phyloP scores from a whole-genome alignment of 164 flowering plant genomes.

The Magnolia officinalis region DNA sequence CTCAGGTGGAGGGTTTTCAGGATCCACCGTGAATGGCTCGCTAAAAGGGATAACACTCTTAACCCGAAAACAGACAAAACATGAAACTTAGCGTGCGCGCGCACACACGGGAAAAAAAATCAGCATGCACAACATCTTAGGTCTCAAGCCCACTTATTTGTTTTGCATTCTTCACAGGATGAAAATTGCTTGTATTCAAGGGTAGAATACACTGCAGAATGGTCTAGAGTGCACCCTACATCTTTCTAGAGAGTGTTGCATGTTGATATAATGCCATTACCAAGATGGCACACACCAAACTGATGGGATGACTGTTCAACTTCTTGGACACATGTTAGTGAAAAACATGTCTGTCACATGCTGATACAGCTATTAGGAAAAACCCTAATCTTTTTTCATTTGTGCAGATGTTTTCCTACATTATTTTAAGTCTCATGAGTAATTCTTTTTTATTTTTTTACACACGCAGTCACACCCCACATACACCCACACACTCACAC shows the following conservation, averaged over 20 bases:
- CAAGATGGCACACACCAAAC: neutral
- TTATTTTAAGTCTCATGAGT: no score
- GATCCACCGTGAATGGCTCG: constrained; percentile 85
- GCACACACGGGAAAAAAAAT: neutral
- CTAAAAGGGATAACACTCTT: constrained; percentile 77
- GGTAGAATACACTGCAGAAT: neutral
- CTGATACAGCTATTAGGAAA: no score
- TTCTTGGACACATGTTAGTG: no score
- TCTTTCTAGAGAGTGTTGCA: neutral
- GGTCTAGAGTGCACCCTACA: neutral
- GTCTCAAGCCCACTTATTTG: neutral
- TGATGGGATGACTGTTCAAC: neutral
- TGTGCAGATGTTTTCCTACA: no score
- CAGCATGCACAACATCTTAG: neutral
- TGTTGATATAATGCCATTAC: neutral
- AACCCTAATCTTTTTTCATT: no score
- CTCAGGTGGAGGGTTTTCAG: constrained; percentile 88
- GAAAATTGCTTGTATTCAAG: neutral
- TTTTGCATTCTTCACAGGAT: neutral
- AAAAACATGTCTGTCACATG: no score
- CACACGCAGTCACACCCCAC: no score
- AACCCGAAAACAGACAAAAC: constrained; percentile 48
- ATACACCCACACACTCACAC: no score
- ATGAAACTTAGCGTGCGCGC: neutral
- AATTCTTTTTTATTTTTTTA: no score